phyloP scores from a whole-genome alignment of 1,284 basidiomycete species.

The Singerocomus rubriflavus region DNA sequence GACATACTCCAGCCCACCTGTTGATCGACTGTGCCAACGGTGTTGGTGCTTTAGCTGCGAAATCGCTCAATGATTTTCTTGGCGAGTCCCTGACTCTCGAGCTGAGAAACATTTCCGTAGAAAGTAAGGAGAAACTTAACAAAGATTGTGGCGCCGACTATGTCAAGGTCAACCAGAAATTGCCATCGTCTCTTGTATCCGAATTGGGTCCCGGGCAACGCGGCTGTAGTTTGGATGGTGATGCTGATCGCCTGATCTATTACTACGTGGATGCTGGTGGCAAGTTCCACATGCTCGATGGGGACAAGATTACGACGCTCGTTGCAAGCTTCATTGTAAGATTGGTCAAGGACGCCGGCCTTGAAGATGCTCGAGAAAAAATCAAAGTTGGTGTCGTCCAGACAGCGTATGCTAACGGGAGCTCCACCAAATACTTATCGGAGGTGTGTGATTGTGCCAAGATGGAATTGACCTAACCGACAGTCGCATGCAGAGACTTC shows the following conservation, averaged over 20 bases:
- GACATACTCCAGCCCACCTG: conserved; percentile 58
- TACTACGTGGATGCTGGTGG: conserved; percentile 82
- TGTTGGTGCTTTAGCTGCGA: conserved; percentile 79
- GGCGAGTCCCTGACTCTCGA: conserved; percentile 54
- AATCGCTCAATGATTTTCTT: conserved; percentile 55
- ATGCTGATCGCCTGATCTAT: conserved; percentile 96
- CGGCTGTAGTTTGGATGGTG: conserved; percentile 93
- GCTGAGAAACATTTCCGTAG: conserved; percentile 67
- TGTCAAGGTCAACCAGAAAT: conserved; percentile 89
- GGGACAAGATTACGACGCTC: conserved; percentile 96
- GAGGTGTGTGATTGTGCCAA: conserved; percentile 47
- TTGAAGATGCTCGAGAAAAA: conserved; percentile 48
- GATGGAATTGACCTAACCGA: not conserved
- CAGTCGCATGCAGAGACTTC: conserved; percentile 61
- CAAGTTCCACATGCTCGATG: conserved; percentile 91
- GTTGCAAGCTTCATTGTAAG: conserved; percentile 93
- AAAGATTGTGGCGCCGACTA: conserved; percentile 92
- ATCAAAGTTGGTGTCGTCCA: conserved; percentile 93
- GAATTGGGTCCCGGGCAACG: conserved; percentile 68
- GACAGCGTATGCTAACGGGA: conserved; percentile 98
- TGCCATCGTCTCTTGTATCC: conserved; percentile 71
- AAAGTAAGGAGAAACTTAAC: conserved; percentile 77
- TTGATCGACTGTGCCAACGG: conserved; percentile 97
- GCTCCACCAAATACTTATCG: conserved; percentile 89
- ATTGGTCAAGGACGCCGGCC: conserved; percentile 79